Evolutionary conservation across 768 basidiomycete species (phyloP).

Genomic region (Rhizopogon salebrosus): DNA sequence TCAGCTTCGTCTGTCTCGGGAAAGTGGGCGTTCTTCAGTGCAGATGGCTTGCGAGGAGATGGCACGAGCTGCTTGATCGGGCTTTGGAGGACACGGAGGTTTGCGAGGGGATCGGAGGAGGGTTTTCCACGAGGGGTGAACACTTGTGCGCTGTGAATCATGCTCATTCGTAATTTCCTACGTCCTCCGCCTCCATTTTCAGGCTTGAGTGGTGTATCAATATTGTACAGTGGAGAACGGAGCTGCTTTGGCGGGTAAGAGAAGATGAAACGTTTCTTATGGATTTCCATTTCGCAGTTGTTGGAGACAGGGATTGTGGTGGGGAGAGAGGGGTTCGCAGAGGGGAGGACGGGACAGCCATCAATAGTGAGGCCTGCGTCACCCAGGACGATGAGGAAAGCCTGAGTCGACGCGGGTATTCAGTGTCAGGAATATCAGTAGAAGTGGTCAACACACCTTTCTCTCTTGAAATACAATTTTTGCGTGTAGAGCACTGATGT

Average conservation of each 20-base stretch:
- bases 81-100: conserved; percentile 57
- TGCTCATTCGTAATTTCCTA: conserved; percentile 59
- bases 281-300: conserved; percentile 62
- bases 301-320: conserved; percentile 62
- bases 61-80: conserved; percentile 18
- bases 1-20: conserved; percentile 35
- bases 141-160: conserved; percentile 72
- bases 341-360: conserved; percentile 56
- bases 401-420: conserved; percentile 33
- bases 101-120: conserved; percentile 53
- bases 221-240: conserved; percentile 45
- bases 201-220: conserved; percentile 39
- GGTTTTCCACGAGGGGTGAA: conserved; percentile 56
- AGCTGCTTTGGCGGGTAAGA: conserved; percentile 72
- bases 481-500: conserved; percentile 59
- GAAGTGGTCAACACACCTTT: conserved; percentile 38
- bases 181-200: background rate
- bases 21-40: conserved; percentile 5
- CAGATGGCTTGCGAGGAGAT: conserved; percentile 8
- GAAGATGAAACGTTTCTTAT: conserved; percentile 66
- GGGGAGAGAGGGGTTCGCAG: conserved; percentile 24
- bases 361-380: conserved; percentile 54
- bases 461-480: conserved; percentile 58
- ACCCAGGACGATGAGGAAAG: conserved; percentile 63
- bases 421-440: background rate